Percentiles rank a stretch among this genome's conserved stretches.
Conservation (phyloP, 1,284 basidiomycete genomes). For the Ganoderma meredithae region DNA sequence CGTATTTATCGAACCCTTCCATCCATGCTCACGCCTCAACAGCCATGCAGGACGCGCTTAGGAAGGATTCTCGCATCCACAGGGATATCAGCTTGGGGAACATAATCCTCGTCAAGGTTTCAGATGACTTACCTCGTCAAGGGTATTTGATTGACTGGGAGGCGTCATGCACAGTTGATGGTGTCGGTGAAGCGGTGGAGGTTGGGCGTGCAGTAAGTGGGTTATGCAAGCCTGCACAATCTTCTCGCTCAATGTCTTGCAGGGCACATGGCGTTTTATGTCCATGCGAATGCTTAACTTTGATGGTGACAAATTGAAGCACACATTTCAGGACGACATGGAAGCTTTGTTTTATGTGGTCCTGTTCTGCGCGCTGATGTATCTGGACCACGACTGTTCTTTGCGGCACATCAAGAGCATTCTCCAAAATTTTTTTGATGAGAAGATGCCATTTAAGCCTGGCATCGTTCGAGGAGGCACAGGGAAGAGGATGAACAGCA, state of each 20-base stretch:
- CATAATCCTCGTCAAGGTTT: constrained; percentile 23
- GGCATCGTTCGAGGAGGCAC: neutral
- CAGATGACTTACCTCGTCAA: neutral
- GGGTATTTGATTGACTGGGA: constrained; percentile 30
- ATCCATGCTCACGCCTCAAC: neutral
- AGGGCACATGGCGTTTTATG: constrained; percentile 20
- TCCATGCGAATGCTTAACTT: neutral
- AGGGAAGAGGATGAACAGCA: neutral
- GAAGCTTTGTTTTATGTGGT: constrained; percentile 21
- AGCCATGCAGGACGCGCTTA: constrained; percentile 22
- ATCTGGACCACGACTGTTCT: constrained; percentile 6
- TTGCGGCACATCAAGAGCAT: neutral
- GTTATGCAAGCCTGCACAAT: neutral
- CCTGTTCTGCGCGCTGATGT: constrained; percentile 7
- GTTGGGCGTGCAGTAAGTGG: constrained; percentile 9
- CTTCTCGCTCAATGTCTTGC: neutral
- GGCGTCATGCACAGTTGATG: constrained; percentile 12
- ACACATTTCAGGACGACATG: constrained; percentile 17
- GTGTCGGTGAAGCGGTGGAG: constrained; percentile 1
- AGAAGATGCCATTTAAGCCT: neutral
- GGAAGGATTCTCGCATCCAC: constrained; percentile 14
- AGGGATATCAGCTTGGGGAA: constrained; percentile 26
- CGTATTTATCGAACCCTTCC: neutral
- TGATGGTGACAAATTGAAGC: neutral
- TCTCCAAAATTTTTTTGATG: constrained; percentile 8